Base-by-base conservation (phyloP, 2,329 filamentous ascomycete species). In the Pseudomassariella vexata region DNA sequence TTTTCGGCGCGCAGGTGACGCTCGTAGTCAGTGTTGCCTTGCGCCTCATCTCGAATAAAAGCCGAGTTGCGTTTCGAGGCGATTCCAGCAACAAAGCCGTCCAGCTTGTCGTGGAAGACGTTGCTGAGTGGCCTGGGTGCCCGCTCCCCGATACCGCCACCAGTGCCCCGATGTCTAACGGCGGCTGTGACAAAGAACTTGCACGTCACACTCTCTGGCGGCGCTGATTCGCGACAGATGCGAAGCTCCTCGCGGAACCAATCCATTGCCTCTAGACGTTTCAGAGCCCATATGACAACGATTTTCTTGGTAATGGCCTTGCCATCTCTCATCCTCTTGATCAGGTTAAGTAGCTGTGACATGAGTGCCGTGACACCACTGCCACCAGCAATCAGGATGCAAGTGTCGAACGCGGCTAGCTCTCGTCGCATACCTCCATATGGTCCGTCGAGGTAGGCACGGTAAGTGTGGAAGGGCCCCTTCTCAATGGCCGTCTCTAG, bases 211-310 rank as follows among this genome's bases (percentile, higher is more conserved):
- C 85, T 83, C 52, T 92, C 86, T 1, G 85, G 84, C 2, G 90
- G 90, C 8, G 90, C 89, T 30, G 79, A 82, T 57, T 95, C 86
- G 47, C 87, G 77, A 60, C 90, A 95, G 48, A 95, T 94, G 28
- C 88, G 77, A 37, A 95, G 69, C 57, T 95, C 90, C 60, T 95
- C 89, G 44, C 86, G 85, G 69, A 95, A 96, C 90, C 90, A 96
- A 54, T 95, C 87, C 79, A 96, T 87, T 1, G 87, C 86, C 57
- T 95, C 90, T 10, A 92, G 79, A 35, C 85, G 78, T 60, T 92
- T 94, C 44, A 95, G 67, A 5, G 89, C 80, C 90, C 90, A 96
- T n/a, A 96, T 76, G 1, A 96, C 85, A 11, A 92, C 82, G 5
- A 96, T 82, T 42, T 82, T 85, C 55, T 84, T 86, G 2, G 89